Evolutionary conservation across 2,329 filamentous ascomycete genomes (phyloP), one percentile per base, ranked within the genome.

Genomic region (Fusarium concolor): DNA sequence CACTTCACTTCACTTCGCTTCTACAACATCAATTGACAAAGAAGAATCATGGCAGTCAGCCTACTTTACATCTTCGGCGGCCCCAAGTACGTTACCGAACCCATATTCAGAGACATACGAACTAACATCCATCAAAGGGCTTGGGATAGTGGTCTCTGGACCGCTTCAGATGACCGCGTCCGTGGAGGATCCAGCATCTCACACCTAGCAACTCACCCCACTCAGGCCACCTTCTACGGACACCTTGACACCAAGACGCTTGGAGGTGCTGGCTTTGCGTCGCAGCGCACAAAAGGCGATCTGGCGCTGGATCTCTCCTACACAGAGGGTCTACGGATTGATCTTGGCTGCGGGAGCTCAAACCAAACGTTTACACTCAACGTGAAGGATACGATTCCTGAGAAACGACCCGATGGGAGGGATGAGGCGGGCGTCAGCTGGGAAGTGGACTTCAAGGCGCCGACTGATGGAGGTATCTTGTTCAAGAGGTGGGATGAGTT

Each of bases 201-300:
- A 31, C 77, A 83, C 63, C 76, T 88, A n/a, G 77, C 76, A 41
- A 77, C 46, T 61, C 74, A 20, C 12, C 68, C 71, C 42, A 65
- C 74, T 50, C 65, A 65, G 78, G 88, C 90, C 77, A 56, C 84
- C 79, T 94, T 94, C 79, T 80, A 87, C 67, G 92, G 93, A 4
- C 82, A 83, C 24, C 84, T 96, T 20, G 92, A 96, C 78, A 93
- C 90, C 66, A 85, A 84, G 53, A 88, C 91, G 0, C 87, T 96
- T 0, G 92, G 92, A 26, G 92, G 92, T 29, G 92, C 93, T 1
- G 93, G 93, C 7, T 96, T 96, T 75, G 92, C 92, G 11, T 92
- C 90, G 6, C 93, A 95, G 76, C 86, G 90, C 45, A 93, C 90
- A 6, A 84, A 83, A 38, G 86, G 88, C 10, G 79, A 85, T 38